phyloP scores from a whole-genome alignment of 257 asterid species.

The Penstemon newberryi region DNA sequence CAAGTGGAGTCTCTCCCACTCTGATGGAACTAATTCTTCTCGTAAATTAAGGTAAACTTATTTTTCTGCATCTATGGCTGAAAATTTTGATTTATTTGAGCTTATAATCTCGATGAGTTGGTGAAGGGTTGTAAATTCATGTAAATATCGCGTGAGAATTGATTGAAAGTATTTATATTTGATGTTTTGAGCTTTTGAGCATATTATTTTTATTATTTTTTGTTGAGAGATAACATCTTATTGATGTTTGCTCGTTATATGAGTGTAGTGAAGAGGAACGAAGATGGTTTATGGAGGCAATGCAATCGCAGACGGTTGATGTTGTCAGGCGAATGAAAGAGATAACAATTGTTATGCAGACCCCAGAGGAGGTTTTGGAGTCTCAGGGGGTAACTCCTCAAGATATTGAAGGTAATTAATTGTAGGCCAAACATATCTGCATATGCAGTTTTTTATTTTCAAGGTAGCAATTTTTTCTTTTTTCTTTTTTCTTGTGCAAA shows the following conservation, averaged over 20 bases:
- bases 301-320: constrained; percentile 89
- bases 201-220: background rate
- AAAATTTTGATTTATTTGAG: background rate
- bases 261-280: constrained; percentile 78
- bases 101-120: background rate
- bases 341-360: constrained; percentile 83
- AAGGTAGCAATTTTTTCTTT: background rate
- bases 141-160: background rate
- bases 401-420: constrained; percentile 66
- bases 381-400: constrained; percentile 82
- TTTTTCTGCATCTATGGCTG: background rate
- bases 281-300: constrained; percentile 95
- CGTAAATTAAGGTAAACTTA: constrained; percentile 64
- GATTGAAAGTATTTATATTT: background rate
- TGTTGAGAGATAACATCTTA: background rate
- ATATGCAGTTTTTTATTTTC: background rate
- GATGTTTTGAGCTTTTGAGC: constrained; percentile 11
- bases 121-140: background rate
- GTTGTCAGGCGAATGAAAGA: constrained; percentile 83
- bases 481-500: background rate
- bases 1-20: constrained; percentile 88
- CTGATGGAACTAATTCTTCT: constrained; percentile 67
- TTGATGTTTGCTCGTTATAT: background rate
- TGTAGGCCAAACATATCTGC: too few relatives aligned
- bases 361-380: constrained; percentile 77